Base-by-base conservation (phyloP, 2,329 filamentous ascomycete genomes). In the Coniochaeta pulveracea region DNA sequence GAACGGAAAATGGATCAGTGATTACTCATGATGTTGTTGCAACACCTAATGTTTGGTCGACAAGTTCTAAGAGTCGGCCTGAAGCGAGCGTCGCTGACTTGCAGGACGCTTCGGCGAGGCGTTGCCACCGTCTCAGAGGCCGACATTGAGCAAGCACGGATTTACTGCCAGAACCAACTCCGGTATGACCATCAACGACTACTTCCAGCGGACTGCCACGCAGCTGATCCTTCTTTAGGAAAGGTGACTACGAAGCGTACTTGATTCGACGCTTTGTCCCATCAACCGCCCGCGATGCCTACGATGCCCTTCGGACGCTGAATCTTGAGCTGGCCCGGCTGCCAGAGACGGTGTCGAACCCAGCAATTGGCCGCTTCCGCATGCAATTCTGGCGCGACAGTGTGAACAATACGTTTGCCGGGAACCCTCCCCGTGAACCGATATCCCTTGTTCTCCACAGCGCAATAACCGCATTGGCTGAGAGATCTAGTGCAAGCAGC, bases 381-480 rank as follows among this genome's bases (percentile, higher is more conserved):
- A 80, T 94, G 57, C 85, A 94, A 55, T 96, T 96, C 64, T 96
- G 91, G 84, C 76, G 84, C 32, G 88, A 96, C 46, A 76, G 84
- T 4, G 64, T 98, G 33, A 72, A 80, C 34, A 78, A 80, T 40
- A 81, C 84, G 2, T 80, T 95, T 39, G 69, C 80, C 2, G 82
- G 81, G 19, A 64, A 66, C 1, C 88, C 91, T 2, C 86, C 88
- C 2, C 85, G 86, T 48, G 88, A 98, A 53, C 91, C 91, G 15
- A 84, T 95, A 26, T 89, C 88, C 37, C 72, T 94, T 19, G 66
- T 96, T 5, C 68, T 98, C 2, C 71, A 85, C 40, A 72, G 78
- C 37, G 81, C 81, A 15, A 69, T 93, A 11, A 64, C 70, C 6
- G 69, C 75, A 41, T 69, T 84, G 50, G 57, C 68, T 48, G 50